Evolutionary conservation across 176 grass and related monocot genomes (phyloP).

Genomic region (Avena sativa): DNA sequence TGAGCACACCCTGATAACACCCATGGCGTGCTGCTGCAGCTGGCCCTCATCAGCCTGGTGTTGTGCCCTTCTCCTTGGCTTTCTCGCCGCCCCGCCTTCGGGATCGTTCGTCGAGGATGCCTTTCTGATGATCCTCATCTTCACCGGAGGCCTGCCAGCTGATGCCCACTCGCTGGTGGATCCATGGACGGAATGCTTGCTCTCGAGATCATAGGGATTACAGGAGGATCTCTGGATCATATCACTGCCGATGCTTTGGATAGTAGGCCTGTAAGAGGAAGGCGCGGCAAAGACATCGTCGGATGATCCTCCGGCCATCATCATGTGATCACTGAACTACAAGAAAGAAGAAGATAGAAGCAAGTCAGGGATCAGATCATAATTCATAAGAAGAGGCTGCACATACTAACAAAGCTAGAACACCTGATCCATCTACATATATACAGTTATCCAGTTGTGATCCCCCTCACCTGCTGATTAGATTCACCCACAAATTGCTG

Average conservation of each 20-base stretch:
- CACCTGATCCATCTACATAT: neutral
- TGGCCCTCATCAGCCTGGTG: slow-evolving; percentile 46
- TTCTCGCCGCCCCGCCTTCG: slow-evolving; percentile 37
- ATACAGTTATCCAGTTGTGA: slow-evolving; percentile 9
- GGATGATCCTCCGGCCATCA: slow-evolving; percentile 43
- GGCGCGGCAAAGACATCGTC: slow-evolving; percentile 26
- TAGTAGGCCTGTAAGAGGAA: slow-evolving; percentile 39
- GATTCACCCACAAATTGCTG: slow-evolving; percentile 47
- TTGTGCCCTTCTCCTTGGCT: slow-evolving; percentile 62
- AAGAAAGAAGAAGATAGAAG: slow-evolving; percentile 24
- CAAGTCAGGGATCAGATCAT: neutral
- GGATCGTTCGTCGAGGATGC: slow-evolving; percentile 42
- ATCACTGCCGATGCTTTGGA: slow-evolving; percentile 56
- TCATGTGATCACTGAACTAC: slow-evolving; percentile 63
- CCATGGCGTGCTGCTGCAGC: slow-evolving; percentile 47
- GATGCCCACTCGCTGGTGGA: slow-evolving; percentile 55
- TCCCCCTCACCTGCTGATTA: slow-evolving; percentile 50
- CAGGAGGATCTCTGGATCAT: slow-evolving; percentile 55
- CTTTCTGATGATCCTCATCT: slow-evolving; percentile 81
- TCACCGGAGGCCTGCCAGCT: slow-evolving; percentile 37
- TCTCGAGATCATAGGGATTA: slow-evolving; percentile 44
- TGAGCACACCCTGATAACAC: slow-evolving; percentile 83
- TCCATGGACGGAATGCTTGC: neutral
- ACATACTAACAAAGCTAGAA: slow-evolving; percentile 8
- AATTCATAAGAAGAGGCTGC: neutral